Evolutionary conservation across 1,284 basidiomycete genomes (phyloP).

Genomic region (Agroathelia rolfsii): DNA sequence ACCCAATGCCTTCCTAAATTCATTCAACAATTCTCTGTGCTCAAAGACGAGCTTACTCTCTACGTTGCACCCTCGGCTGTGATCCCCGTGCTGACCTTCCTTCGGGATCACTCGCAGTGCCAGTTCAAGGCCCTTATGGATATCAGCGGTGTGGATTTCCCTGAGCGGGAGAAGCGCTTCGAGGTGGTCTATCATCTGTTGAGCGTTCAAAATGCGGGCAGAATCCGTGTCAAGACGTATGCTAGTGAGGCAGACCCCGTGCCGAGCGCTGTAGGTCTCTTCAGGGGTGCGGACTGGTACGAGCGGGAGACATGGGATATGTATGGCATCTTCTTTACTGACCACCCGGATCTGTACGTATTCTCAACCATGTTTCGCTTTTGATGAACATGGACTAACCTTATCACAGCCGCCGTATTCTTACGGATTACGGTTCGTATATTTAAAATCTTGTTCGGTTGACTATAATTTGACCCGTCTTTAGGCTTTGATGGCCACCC

Average conservation of each 20-base stretch:
- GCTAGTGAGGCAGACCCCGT: conserved; percentile 91
- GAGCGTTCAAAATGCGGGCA: conserved; percentile 63
- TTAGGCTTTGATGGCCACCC: conserved; percentile 98
- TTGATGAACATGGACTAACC: conserved; percentile 10
- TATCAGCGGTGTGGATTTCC: conserved; percentile 93
- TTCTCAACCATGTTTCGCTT: too few species aligned
- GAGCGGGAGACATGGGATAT: conserved; percentile 99
- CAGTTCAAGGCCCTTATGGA: conserved; percentile 94
- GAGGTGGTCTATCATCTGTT: conserved; percentile 97
- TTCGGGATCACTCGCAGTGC: conserved; percentile 93
- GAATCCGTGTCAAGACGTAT: conserved; percentile 97
- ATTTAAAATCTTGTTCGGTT: conserved; percentile 6
- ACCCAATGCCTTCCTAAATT: conserved; percentile 88
- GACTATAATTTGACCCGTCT: conserved; percentile 9
- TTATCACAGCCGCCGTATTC: conserved; percentile 71
- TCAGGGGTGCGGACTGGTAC: conserved; percentile 95
- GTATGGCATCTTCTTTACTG: conserved; percentile 94
- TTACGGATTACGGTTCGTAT: conserved; percentile 89
- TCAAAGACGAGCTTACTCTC: conserved; percentile 93
- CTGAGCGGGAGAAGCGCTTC: conserved; percentile 88
- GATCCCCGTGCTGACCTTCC: conserved; percentile 83
- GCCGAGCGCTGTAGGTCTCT: conserved; percentile 75
- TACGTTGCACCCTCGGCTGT: conserved; percentile 81
- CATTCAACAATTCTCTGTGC: conserved; percentile 95
- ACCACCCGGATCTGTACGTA: conserved; percentile 92